Evolutionary conservation across 1,139 yeast genomes (phyloP).

Genomic region (Geotrichum macrosporum): DNA sequence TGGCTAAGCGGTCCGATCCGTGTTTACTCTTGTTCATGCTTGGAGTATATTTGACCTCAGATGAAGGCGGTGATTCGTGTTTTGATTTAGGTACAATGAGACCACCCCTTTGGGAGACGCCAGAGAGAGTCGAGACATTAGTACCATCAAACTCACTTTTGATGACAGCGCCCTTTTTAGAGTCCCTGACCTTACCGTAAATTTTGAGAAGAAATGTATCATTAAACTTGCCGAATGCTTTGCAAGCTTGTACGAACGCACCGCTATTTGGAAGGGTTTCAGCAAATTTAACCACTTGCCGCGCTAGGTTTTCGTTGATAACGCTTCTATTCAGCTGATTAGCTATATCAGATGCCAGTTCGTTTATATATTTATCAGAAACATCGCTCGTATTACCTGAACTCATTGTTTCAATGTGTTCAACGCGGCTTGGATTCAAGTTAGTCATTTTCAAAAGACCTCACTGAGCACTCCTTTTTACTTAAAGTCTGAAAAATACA

Average conservation of each 20-base stretch:
- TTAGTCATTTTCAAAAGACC: neutral
- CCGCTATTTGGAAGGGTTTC: slow-evolving; percentile 23
- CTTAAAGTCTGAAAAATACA: slow-evolving; percentile 3
- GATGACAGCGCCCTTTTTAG: slow-evolving; percentile 1
- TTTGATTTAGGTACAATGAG: slow-evolving; percentile 11
- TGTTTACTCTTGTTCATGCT: slow-evolving; percentile 8
- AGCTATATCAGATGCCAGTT: slow-evolving; percentile 28
- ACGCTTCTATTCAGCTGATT: slow-evolving; percentile 30
- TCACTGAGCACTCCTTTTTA: neutral
- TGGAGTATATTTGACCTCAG: neutral
- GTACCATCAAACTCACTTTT: slow-evolving; percentile 8
- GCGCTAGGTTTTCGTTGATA: slow-evolving; percentile 28
- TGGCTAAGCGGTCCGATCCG: slow-evolving; percentile 16
- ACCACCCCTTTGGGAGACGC: slow-evolving; percentile 8
- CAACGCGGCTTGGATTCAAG: slow-evolving; percentile 3
- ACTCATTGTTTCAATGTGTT: slow-evolving; percentile 11
- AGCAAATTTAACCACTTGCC: slow-evolving; percentile 30
- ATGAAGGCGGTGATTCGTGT: slow-evolving; percentile 11
- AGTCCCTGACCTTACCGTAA: slow-evolving; percentile 21
- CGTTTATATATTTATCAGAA: slow-evolving; percentile 21
- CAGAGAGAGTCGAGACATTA: neutral
- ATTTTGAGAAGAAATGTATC: slow-evolving; percentile 27
- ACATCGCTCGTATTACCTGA: slow-evolving; percentile 6
- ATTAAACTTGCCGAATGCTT: slow-evolving; percentile 34
- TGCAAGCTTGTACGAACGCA: slow-evolving; percentile 32